Evolutionary conservation across 768 basidiomycete genomes (phyloP), one percentile per base, ranked within the genome.

Genomic region (Rhodotorula babjevae): DNA sequence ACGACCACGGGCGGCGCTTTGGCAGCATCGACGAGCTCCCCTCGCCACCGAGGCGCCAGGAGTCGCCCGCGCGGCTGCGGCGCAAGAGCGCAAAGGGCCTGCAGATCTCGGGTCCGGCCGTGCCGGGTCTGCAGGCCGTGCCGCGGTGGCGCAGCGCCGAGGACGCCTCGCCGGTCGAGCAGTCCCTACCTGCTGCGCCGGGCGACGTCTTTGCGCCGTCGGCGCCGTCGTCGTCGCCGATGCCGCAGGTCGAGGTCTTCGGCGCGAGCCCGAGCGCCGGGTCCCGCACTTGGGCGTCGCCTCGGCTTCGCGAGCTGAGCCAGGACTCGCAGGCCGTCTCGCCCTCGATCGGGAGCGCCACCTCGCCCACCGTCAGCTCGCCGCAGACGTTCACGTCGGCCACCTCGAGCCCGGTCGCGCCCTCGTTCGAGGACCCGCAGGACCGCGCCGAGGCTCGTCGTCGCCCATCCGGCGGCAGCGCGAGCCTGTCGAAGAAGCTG

Each of bases 171-270:
- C 61, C 61, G 10, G 49, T 62, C 31, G 29, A 62, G 61, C 61
- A 62, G 49, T 31, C 19, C 2, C 8, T 62, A 2, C 47, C 36
- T 5, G 36, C 36, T 36, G 36, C 61, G 31, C 61, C 10, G 23
- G 53, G 31, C 23, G 63, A 70, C 52, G 58, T 55, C 58, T 71
- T 61, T 15, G 69, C 47, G 44, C 29, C 60, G 21, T 65, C 58
- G 15, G 63, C 63, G 18, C 31, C 16, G 12, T 65, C 69, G 29
- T 12, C 44, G 16, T 2, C 14, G 29, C 1, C 46, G 44, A 18
- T 15, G 46, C 61, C 42, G 42, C 56, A 33, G 15, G 21, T 44
- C n/a, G 55, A 47, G 44, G 44, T 65, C 19, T 14, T 47, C 25
- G 49, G 27, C 12, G 33, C 49, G 4, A 33, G 33, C 5, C 62